Evolutionary conservation across 2,329 filamentous ascomycete species (phyloP), one percentile per base, ranked within the genome.

Genomic region (Arthroderma uncinatum): DNA sequence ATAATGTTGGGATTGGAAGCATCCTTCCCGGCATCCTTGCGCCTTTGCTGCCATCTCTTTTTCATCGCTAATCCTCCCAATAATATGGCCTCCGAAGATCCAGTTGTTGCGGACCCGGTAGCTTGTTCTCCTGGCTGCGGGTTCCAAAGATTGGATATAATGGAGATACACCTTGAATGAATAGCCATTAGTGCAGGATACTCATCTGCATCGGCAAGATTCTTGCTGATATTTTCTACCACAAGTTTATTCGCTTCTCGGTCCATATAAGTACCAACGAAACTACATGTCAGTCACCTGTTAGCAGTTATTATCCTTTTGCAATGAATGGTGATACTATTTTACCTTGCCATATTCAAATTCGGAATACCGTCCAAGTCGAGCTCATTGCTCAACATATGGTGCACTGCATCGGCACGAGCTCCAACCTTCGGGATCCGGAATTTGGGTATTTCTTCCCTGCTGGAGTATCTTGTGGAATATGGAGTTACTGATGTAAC

Each of bases 1-100:
- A 89, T 74, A 61, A 89, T 87, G 65, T 88, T 89, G 1, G 85
- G 85, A 33, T 79, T 81, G 1, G 70, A 75, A 1, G 76, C 80
- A 61, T 85, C 82, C 60, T 87, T 86, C 12, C 83, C 83, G 37
- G 77, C 78, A 0, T 74, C 76, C 57, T 71, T 74, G 25, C 84
- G 76, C 62, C 78, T 79, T 64, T 86, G 81, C 67, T 87, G 83
- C 85, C 85, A 88, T 19, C 82, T 76, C n/a, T 83, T 76, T 73
- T 87, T 87, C 85, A 89, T 87, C 2, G 85, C 84, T 19, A 88
- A 71, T 1, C 83, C 84, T 33, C 83, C 85, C 0, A 88, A 76
- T 64, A 86, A 83, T 58, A 87, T 85, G 0, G 83, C 85, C 67
- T 88, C 85, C 9, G 80, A 85, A 0, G 83, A 87, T 0, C 85